Percentiles rank a stretch among this genome's conserved stretches.
Evolutionary conservation across 148 eudicot genomes (phyloP).

Genomic region (Cornus kousa): DNA sequence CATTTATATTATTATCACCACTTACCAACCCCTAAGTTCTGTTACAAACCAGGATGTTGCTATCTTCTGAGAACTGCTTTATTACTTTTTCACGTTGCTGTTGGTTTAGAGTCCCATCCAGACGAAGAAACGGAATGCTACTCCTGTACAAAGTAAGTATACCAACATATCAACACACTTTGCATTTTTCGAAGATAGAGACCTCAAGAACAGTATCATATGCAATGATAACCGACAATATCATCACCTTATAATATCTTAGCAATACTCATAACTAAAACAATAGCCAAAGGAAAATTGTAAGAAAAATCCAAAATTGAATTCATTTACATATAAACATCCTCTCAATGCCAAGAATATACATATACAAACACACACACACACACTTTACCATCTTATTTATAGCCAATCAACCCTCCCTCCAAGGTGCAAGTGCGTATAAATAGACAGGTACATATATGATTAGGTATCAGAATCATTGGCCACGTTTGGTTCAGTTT

Average conservation of each 20-base stretch:
- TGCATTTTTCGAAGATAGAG: not conserved
- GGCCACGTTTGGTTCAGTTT: too few species aligned
- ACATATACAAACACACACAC: too few species aligned
- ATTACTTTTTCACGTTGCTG: slow-evolving; percentile 94
- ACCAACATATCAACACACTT: not conserved
- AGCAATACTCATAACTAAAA: slow-evolving; percentile 5
- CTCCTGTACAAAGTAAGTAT: slow-evolving; percentile 41
- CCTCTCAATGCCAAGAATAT: too few species aligned
- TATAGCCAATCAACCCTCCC: not conserved
- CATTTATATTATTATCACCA: slow-evolving; percentile 5
- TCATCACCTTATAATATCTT: not conserved
- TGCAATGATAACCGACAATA: not conserved
- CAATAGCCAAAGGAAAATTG: not conserved
- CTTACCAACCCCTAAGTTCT: not conserved
- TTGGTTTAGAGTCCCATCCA: slow-evolving; percentile 89
- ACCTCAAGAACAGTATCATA: not conserved
- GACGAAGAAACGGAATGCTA: slow-evolving; percentile 79
- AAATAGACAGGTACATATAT: not conserved
- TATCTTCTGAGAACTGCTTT: slow-evolving; percentile 90
- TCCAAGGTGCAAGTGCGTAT: not conserved
- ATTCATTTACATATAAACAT: too few species aligned
- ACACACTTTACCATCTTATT: not conserved
- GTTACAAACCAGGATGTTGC: slow-evolving; percentile 57
- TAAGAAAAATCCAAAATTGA: not conserved
- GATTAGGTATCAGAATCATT: not conserved